phyloP scores from a whole-genome alignment of 257 asterid species.

The Solanum infundibuliforme region DNA sequence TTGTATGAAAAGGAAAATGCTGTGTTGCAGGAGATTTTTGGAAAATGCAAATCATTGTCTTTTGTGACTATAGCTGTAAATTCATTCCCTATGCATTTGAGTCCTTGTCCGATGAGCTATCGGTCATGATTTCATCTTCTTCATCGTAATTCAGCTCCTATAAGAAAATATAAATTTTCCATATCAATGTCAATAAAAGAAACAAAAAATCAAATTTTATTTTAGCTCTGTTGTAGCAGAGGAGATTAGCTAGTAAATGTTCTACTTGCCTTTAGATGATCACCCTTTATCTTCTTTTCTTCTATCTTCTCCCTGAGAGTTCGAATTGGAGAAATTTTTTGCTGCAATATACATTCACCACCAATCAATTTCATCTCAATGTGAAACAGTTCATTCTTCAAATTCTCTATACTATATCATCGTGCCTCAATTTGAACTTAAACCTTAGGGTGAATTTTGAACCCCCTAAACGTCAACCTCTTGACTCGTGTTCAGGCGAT shows the following conservation, averaged over 20 bases:
- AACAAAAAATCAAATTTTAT: neutral
- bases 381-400: neutral
- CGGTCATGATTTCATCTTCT: neutral
- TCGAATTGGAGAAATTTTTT: slow-evolving; percentile 47
- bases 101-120: neutral
- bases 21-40: neutral
- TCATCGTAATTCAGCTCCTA: neutral
- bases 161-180: neutral
- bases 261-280: slow-evolving; percentile 8
- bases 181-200: neutral
- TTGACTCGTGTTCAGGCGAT: neutral
- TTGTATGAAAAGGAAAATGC: neutral
- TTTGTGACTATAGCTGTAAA: neutral
- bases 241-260: neutral
- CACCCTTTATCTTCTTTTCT: slow-evolving; percentile 32
- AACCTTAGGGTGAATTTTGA: neutral
- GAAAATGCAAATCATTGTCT: neutral
- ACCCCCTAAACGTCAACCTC: neutral
- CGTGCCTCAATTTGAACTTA: neutral
- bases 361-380: neutral
- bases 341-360: neutral
- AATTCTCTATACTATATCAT: neutral
- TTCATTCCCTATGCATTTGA: neutral
- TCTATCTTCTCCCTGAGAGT: slow-evolving; percentile 53
- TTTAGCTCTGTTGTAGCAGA: neutral